phyloP scores from a whole-genome alignment of 1,284 basidiomycete species.

The Xanthoconium separans region DNA sequence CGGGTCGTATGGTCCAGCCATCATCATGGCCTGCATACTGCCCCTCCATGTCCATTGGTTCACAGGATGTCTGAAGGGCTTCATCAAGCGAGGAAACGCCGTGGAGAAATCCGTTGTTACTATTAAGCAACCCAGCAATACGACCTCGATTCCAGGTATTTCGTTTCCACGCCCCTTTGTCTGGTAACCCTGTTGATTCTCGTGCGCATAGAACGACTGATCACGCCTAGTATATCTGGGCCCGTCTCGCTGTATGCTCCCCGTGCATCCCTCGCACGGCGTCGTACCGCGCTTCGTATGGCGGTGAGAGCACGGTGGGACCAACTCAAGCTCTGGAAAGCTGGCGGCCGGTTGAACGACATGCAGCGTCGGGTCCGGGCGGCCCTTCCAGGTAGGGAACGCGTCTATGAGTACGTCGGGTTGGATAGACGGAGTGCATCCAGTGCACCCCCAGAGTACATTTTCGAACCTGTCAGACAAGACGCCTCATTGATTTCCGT shows the following conservation, averaged over 20 bases:
- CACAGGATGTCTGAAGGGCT: constrained; percentile 49
- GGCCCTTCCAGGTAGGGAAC: constrained; percentile 27
- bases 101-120: constrained; percentile 1
- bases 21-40: constrained; percentile 44
- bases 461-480: neutral
- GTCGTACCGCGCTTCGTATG: constrained; percentile 27
- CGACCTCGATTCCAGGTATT: constrained; percentile 7
- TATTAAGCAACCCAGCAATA: constrained; percentile 3
- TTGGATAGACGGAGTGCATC: constrained; percentile 11
- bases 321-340: constrained; percentile 28
- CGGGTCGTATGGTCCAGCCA: constrained; percentile 40
- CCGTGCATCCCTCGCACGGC: constrained; percentile 25
- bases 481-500: neutral
- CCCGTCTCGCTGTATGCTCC: constrained; percentile 9
- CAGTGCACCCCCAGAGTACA: neutral
- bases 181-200: neutral
- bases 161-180: neutral
- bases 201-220: constrained; percentile 11
- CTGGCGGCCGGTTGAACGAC: constrained; percentile 27
- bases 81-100: constrained; percentile 38
- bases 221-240: constrained; percentile 6
- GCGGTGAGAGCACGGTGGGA: constrained; percentile 31
- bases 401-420: constrained; percentile 34
- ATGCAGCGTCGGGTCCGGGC: constrained; percentile 31
- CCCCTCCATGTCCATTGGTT: constrained; percentile 58